Evolutionary conservation across 2,329 filamentous ascomycete species (phyloP), one percentile per base, ranked within the genome.

Genomic region (Neocatenulostroma microsporum): DNA sequence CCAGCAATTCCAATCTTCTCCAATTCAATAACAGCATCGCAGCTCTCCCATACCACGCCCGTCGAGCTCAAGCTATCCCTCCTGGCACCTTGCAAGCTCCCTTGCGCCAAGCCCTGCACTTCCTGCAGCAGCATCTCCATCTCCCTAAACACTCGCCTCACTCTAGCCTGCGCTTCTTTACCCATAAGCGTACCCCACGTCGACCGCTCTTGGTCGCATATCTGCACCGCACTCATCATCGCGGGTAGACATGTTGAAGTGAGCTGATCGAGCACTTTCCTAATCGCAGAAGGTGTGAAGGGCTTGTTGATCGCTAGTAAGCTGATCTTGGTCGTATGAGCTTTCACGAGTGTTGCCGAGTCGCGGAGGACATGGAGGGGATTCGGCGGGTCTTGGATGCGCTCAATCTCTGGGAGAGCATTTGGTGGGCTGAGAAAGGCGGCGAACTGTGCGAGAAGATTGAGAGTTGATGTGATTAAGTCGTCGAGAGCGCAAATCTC

Each of bases 301-400:
- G 89, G 88, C 13, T 84, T 74, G 53, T 84, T 94, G 53, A 93
- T 82, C 2, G 91, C 75, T 10, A 96, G 73, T 1, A 95, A 78
- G 0, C 84, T 89, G 18, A 95, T 71, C 45, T 94, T 94, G 5
- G 87, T 94, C 2, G 80, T 76, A 56, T 95, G 86, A 0, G 87
- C 84, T 56, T 77, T 80, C 41, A 94, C 76, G 4, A 93, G 70
- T 18, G 72, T 74, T 1, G 84, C 75, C 0, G 83, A 74, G 51
- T 88, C 81, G 50, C 75, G 73, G 21, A 88, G 76, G 40, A 89
- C 71, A 11, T 76, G 64, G 17, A 94, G 72, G 8, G 78, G 69
- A 45, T 82, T 54, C 3, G 56, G 57, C 62, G 55, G 47, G 54
- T 61, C 37, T 42, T 50, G 31, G 48, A 60, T 39, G 7, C 43